Base-by-base conservation (phyloP, 192 early-diverging fungal genomes). In the Geranomyces michiganensis region DNA sequence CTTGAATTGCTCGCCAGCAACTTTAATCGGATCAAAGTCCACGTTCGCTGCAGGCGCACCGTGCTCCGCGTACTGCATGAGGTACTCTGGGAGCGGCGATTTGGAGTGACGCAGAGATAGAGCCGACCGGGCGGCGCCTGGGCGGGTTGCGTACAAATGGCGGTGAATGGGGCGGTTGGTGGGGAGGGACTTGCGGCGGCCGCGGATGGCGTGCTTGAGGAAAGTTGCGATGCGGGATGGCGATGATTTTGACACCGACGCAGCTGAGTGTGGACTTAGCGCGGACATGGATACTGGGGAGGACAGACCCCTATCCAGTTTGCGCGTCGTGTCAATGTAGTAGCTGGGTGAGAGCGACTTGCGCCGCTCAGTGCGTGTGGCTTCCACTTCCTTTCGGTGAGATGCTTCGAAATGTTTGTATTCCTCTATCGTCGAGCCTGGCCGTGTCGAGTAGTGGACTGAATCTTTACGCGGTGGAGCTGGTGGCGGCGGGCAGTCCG, bases 61-160 rank as follows among this genome's bases (percentile, higher is more conserved):
- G 51, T 26, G 51, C 51, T 53, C 51, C 19, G 51, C 51, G 51
- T 53, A 53, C 51, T 53, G 51, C 51, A 53, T 53, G 4, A 53
- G 51, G 24, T 53, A 53, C n/a, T 53, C 51, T 24, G 51, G 51
- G 7, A 53, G 51, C 51, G 51, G 51, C 19, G 19, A 26, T 7
- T 53, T 53, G 6, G 51, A 26, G 51, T 26, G 51, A 17, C 24
- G 19, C 4, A 53, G 24, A 8, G n/a, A 24, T 4, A 24, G 24
- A 53, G 51, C 51, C 51, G 51, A 53, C 3, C 51, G 51, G 24
- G 51, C 46, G 19, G 46, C 51, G 3, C 24, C n/a, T 41, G 36
- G 36, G 24, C 51, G 51, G 51, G 51, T 24, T 7, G 24, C 24
- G 51, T 53, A 53, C 51, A 53, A 7, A 26, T 24, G n/a, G 24